phyloP scores from a whole-genome alignment of 352 stramenopile genomes.

The Thalassiosira pacifica region DNA sequence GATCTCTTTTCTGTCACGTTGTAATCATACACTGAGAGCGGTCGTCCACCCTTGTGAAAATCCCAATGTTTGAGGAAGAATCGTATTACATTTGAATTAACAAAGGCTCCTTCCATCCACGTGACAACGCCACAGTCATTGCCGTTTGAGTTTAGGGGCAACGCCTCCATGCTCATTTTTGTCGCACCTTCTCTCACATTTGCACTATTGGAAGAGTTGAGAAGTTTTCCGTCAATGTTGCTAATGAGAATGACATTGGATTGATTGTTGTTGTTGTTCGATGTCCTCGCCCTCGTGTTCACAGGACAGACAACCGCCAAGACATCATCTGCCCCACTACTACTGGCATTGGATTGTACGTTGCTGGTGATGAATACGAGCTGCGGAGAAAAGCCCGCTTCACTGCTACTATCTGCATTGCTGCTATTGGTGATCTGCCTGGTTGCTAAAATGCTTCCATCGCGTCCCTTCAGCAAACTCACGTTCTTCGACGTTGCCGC shows the following conservation, averaged over 20 bases:
- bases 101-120: conserved; percentile 48
- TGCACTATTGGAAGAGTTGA: conserved; percentile 68
- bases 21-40: conserved; percentile 61
- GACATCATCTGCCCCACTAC: conserved; percentile 34
- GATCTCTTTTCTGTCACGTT: conserved; percentile 42
- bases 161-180: conserved; percentile 68
- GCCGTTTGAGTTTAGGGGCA: conserved; percentile 23
- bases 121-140: neutral
- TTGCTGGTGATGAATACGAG: conserved; percentile 32
- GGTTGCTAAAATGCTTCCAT: conserved; percentile 77
- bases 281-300: conserved; percentile 3
- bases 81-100: conserved; percentile 50
- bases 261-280: neutral
- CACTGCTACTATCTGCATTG: neutral
- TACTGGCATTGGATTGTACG: neutral
- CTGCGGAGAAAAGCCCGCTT: neutral
- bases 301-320: conserved; percentile 59
- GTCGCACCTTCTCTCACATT: conserved; percentile 56
- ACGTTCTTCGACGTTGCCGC: conserved; percentile 70
- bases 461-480: conserved; percentile 67
- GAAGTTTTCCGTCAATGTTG: conserved; percentile 70
- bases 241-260: conserved; percentile 73
- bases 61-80: conserved; percentile 57
- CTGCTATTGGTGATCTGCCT: conserved; percentile 53
- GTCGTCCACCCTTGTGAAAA: neutral